Evolutionary conservation across 2,329 filamentous ascomycete species (phyloP).

Genomic region (Ascochyta pisi): DNA sequence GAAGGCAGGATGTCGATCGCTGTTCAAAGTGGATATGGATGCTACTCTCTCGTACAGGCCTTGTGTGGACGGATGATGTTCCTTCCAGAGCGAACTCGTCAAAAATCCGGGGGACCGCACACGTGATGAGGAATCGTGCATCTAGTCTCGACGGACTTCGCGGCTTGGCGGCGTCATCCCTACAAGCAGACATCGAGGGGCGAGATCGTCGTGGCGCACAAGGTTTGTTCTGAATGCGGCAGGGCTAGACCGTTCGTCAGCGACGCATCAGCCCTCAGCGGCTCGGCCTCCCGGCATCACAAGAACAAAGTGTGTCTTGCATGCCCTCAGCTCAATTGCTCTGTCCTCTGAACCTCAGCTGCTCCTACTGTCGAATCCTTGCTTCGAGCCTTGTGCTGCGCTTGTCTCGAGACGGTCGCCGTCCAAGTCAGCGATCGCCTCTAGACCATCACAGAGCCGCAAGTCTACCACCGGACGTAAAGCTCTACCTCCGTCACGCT

Average conservation of each 20-base stretch:
- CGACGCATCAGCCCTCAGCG: slow-evolving; percentile 18
- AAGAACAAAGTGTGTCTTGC: slow-evolving; percentile 15
- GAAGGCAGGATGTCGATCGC: background rate
- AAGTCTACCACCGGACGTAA: slow-evolving; percentile 12
- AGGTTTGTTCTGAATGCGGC: slow-evolving; percentile 16
- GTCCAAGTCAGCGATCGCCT: slow-evolving; percentile 13
- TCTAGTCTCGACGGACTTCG: slow-evolving; percentile 5
- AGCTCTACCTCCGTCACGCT: background rate
- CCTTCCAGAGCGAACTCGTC: background rate
- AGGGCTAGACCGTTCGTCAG: slow-evolving; percentile 18
- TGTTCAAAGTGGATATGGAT: background rate
- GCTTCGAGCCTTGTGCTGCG: slow-evolving; percentile 11
- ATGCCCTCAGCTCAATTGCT: slow-evolving; percentile 13
- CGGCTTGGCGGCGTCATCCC: slow-evolving; percentile 8
- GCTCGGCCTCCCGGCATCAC: background rate
- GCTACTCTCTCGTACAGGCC: background rate
- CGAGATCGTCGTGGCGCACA: slow-evolving; percentile 20
- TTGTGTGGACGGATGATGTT: slow-evolving; percentile 15
- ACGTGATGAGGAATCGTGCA: background rate
- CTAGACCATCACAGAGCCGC: slow-evolving; percentile 17
- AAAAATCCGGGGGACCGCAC: background rate
- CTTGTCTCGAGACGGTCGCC: slow-evolving; percentile 11
- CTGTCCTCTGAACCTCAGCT: slow-evolving; percentile 2
- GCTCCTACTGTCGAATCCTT: slow-evolving; percentile 6
- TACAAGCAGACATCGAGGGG: slow-evolving; percentile 11